Base-by-base conservation (phyloP, 305 asterid genomes). In the Coffea humblotiana region DNA sequence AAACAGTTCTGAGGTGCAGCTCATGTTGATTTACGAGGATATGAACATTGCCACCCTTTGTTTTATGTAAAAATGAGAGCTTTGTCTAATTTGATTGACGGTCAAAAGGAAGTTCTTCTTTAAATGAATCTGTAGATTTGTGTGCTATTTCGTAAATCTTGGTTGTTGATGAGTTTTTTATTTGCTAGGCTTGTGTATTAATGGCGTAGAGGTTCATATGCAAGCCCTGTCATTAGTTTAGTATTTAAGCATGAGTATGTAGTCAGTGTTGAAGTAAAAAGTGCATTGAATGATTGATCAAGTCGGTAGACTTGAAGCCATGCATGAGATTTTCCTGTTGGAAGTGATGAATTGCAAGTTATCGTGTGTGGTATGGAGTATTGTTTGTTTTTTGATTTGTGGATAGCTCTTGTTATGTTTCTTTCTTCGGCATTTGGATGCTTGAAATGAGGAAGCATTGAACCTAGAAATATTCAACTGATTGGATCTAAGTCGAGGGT, bases 11-110 rank as follows among this genome's bases (percentile, higher is more conserved):
- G 54, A n/a, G 13, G 77, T 45, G 69, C 71, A 40, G 70, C 58
- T 56, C 52, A 58, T 82, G 69, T 71, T 45, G 29, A 71, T 69
- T 61, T 77, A 25, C 49, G 71, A 51, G 66, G 84, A 60, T 69
- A 71, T 80, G 79, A 64, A 37, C 72, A 40, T 32, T 67, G 81
- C 80, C 78, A 29, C 73, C 70, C 79, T 54, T 78, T 43, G 52
- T 27, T 83, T 72, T 10, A 27, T 86, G 83, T 83, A 81, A 81
- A 82, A 78, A 83, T 75, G 68, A 78, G 78, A 82, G 72, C 75
- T 82, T 78, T 82, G 25, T 81, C 82, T 78, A 82, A 85, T 74
- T 71, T 37, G 60, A 75, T 29, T 80, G 56, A 69, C 79, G 75
- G 56, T 77, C 75, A 19, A 49, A 72, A 71, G 72, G 40, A 65